phyloP scores from a whole-genome alignment of 129 eudicot species.

The Lactuca saligna region DNA sequence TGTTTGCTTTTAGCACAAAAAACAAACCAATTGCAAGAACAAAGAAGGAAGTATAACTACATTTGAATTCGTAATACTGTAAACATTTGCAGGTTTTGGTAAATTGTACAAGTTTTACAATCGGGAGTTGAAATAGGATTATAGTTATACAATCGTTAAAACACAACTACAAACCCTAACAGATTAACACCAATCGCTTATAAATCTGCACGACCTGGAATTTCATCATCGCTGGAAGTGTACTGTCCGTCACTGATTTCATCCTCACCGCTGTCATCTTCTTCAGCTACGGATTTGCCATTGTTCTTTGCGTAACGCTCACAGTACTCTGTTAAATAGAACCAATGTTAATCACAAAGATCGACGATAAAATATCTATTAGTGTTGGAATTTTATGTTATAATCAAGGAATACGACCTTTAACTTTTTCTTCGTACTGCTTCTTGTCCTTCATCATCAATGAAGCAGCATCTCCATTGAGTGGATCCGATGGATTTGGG shows the following conservation, averaged over 20 bases:
- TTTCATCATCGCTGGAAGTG: slow-evolving; percentile 51
- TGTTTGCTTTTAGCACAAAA: not conserved
- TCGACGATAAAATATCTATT: not conserved
- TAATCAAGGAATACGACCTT: slow-evolving; percentile 29
- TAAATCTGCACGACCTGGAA: slow-evolving; percentile 49
- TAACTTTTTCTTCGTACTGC: slow-evolving; percentile 55
- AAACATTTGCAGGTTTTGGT: slow-evolving; percentile 19
- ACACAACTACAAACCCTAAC: slow-evolving; percentile 26
- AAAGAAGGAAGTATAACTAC: slow-evolving; percentile 11
- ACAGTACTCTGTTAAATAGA: slow-evolving; percentile 40
- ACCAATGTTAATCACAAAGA: slow-evolving; percentile 1
- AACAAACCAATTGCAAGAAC: not conserved
- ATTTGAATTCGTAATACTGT: slow-evolving; percentile 12
- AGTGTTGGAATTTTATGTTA: not conserved
- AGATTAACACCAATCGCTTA: slow-evolving; percentile 24
- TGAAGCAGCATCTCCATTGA: slow-evolving; percentile 60
- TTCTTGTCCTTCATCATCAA: slow-evolving; percentile 59
- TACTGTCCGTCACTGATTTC: slow-evolving; percentile 54
- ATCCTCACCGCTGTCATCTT: slow-evolving; percentile 45
- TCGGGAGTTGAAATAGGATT: not conserved
- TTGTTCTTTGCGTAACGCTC: slow-evolving; percentile 57
- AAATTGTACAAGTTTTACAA: slow-evolving; percentile 21
- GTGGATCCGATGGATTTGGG: slow-evolving; percentile 65
- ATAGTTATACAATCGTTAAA: slow-evolving; percentile 18
- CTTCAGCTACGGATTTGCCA: slow-evolving; percentile 43